Conservation (phyloP, 495 filamentous ascomycete species). For the Penicillium arizonense region DNA sequence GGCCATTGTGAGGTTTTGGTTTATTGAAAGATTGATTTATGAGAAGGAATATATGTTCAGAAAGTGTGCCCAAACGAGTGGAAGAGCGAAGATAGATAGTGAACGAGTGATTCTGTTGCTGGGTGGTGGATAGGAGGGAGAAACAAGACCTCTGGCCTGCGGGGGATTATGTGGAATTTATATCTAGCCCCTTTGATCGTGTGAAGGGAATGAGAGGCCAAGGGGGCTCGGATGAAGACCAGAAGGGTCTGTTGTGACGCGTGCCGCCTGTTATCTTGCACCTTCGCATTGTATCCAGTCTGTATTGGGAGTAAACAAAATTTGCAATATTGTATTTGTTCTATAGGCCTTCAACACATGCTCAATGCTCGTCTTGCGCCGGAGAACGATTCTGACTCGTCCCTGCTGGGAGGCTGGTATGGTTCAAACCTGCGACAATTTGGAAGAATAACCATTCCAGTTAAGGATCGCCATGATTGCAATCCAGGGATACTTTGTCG, state of each 20-base stretch:
- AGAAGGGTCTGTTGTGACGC: not conserved
- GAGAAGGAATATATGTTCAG: slow-evolving; percentile 13
- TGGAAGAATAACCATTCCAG: not conserved
- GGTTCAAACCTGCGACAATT: not conserved
- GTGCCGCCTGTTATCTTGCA: not conserved
- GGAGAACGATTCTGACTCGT: not conserved
- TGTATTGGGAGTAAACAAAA: not conserved
- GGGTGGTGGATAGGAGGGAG: not conserved
- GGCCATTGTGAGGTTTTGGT: slow-evolving; percentile 31
- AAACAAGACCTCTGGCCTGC: not conserved
- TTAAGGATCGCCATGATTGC: not conserved
- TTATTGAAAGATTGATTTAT: slow-evolving; percentile 8
- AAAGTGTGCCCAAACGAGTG: slow-evolving; percentile 11
- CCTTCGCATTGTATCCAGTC: slow-evolving; percentile 2
- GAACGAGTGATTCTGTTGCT: slow-evolving; percentile 4
- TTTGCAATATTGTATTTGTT: not conserved
- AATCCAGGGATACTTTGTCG: slow-evolving; percentile 10
- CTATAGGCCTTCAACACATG: not conserved
- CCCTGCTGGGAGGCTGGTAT: not conserved
- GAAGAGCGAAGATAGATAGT: not conserved
- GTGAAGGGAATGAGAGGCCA: not conserved
- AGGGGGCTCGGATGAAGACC: slow-evolving; percentile 5
- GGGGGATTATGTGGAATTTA: slow-evolving; percentile 10
- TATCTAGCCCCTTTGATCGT: slow-evolving; percentile 11
- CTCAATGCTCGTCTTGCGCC: not conserved